Base-by-base conservation (phyloP, 2,329 filamentous ascomycete species). In the Alternaria alternata region DNA sequence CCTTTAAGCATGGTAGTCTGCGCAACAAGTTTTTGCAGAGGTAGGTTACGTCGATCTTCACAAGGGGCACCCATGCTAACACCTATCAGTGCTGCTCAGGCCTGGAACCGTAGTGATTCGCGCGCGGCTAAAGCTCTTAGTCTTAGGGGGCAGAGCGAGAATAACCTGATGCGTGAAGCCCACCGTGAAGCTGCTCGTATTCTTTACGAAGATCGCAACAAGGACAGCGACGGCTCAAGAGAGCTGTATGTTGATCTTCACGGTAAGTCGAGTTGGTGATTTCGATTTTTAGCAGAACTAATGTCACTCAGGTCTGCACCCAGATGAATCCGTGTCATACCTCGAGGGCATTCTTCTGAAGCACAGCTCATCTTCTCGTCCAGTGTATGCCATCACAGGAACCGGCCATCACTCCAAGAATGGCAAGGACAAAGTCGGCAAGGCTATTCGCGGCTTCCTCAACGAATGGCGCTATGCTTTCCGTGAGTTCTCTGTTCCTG, bases 321-420 rank as follows among this genome's bases (percentile, higher is more conserved):
- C 95, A 0, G 94, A 98, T 74, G 95, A 99, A 82, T 95, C 94
- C 5, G 93, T 98, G 41, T 92, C 95, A 66, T 98, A 98, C 72
- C 86, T 99, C 4, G 93, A 95, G 78, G 90, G 90, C 65, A 91
- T 96, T 39, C 88, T 99, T 22, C 84, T 94, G 63, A 92, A 96
- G 73, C 95, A 97, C 73, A 86, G 88, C 66, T 88, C 91, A 68
- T 85, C 85, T 36, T 80, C 83, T 5, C 86, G 89, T 22, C 91
- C 94, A 3, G 87, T 99, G 42, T 99, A 98, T 76, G 94, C 94
- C 67, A 98, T 99, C 76, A 97, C 94, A 1, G 95, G 95, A 44
- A 98, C 94, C 1, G 95, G 94, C 4, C 94, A 98, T 74, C 95
- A 99, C 80, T 96, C 92, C 78, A 98, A 98, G 83, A 97, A 97